These are phyloP conservation scores for Lupinus albus DNA, from an alignment of 306 rosid genomes.

Conservation along the genomic window DNA sequence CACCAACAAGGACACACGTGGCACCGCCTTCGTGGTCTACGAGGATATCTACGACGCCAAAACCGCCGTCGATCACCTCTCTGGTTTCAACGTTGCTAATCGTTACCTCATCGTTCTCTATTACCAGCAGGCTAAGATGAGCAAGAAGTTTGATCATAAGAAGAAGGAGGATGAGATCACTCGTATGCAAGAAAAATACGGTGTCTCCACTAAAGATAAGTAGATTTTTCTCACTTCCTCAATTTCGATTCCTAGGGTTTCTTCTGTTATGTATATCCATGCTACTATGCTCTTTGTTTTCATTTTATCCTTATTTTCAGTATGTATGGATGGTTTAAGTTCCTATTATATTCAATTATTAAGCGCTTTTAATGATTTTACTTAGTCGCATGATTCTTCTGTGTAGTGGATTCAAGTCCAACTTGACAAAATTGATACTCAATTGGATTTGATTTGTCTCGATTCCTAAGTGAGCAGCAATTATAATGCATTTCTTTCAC, in stretches of 20 bases:
- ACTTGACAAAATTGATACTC: too few relatives aligned
- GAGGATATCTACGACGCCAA: slow-evolving; percentile 99
- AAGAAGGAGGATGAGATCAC: slow-evolving; percentile 91
- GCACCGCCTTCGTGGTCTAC: slow-evolving; percentile 95
- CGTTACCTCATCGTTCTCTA: slow-evolving; percentile 89
- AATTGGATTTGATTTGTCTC: slow-evolving; percentile 6
- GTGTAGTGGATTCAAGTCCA: too few relatives aligned
- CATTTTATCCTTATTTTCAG: too few relatives aligned
- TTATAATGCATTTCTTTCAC: slow-evolving; percentile 30
- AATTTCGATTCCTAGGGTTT: slow-evolving; percentile 13
- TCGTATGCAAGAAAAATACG: slow-evolving; percentile 85
- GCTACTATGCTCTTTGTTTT: too few relatives aligned
- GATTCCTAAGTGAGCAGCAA: slow-evolving; percentile 39
- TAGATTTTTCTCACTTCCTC: slow-evolving; percentile 4
- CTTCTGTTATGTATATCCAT: background rate
- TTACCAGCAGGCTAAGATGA: slow-evolving; percentile 97
- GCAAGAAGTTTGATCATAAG: slow-evolving; percentile 88
- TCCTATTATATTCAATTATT: too few relatives aligned
- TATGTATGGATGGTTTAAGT: too few relatives aligned
- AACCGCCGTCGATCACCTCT: slow-evolving; percentile 93
- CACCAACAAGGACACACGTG: slow-evolving; percentile 90
- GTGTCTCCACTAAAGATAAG: slow-evolving; percentile 90
- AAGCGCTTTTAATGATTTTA: too few relatives aligned
- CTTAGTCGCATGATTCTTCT: too few relatives aligned
- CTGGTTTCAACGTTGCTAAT: slow-evolving; percentile 94